Conservation (phyloP, 192 early-diverging fungal genomes). For the Cladochytrium replicatum region DNA sequence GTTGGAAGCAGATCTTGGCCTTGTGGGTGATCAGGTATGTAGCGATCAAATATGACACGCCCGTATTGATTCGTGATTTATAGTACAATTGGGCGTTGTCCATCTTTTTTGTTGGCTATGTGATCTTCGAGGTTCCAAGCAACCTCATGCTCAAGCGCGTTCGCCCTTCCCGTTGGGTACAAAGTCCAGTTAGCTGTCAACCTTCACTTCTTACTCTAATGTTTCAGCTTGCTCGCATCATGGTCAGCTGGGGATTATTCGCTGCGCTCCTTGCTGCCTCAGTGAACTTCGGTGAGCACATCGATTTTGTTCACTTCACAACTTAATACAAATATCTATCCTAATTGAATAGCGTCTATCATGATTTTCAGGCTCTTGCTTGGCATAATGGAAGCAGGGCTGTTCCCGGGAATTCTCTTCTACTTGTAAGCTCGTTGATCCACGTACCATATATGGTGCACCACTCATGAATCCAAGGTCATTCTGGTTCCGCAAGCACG, state of each 20-base stretch:
- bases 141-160: conserved; percentile 62
- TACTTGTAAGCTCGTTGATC: no score
- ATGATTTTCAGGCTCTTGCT: conserved; percentile 36
- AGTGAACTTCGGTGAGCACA: conserved; percentile 36
- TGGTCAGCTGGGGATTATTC: conserved; percentile 49
- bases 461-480: no score
- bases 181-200: no score
- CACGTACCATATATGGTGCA: no score
- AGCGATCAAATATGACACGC: no score
- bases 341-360: conserved; percentile 14
- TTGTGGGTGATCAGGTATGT: conserved; percentile 1
- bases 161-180: conserved; percentile 49
- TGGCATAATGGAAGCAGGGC: conserved; percentile 57
- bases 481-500: conserved; percentile 57
- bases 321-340: no score
- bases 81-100: conserved; percentile 55
- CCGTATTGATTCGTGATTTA: no score
- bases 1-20: no score
- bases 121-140: conserved; percentile 68
- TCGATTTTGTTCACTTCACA: conserved; percentile 18
- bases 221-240: conserved; percentile 22
- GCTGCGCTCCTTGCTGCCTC: conserved; percentile 53
- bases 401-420: conserved; percentile 59
- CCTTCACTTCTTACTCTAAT: conserved; percentile 8
- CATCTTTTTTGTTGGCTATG: conserved; percentile 64